These are phyloP conservation scores for Pseudocercospora musae DNA, from an alignment of 2,329 filamentous ascomycete genomes.

Conservation along the genomic window DNA sequence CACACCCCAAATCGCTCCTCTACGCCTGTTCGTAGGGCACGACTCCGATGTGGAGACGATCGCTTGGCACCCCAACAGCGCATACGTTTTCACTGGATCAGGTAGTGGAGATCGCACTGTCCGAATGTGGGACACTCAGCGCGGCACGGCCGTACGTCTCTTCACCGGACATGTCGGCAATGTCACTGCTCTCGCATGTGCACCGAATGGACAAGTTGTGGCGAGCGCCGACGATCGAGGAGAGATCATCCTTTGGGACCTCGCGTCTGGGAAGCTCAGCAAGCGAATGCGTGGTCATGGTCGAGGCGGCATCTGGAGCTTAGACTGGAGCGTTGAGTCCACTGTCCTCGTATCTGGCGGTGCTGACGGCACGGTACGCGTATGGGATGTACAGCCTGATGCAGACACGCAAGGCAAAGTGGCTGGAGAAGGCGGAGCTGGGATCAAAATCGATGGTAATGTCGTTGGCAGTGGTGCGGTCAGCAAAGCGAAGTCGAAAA, in stretches of 20 bases:
- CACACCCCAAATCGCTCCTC: slow-evolving; percentile 85
- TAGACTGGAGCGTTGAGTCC: slow-evolving; percentile 91
- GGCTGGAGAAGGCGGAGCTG: slow-evolving; percentile 48
- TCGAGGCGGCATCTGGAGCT: slow-evolving; percentile 87
- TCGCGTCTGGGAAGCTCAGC: slow-evolving; percentile 77
- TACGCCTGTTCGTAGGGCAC: slow-evolving; percentile 86
- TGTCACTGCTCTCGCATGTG: slow-evolving; percentile 79
- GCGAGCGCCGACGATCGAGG: slow-evolving; percentile 86
- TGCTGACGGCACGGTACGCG: slow-evolving; percentile 84
- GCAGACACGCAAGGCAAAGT: slow-evolving; percentile 45
- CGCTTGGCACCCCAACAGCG: slow-evolving; percentile 91
- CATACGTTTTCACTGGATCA: slow-evolving; percentile 89
- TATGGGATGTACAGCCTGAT: slow-evolving; percentile 80
- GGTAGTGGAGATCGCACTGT: slow-evolving; percentile 76
- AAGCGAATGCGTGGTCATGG: slow-evolving; percentile 94
- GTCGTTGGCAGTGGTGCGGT: slow-evolving; percentile 31
- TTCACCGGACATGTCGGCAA: slow-evolving; percentile 90
- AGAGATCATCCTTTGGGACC: slow-evolving; percentile 91
- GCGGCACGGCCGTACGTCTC: slow-evolving; percentile 81
- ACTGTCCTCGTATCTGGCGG: slow-evolving; percentile 86
- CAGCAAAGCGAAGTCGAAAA: slow-evolving; percentile 66
- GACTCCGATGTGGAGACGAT: slow-evolving; percentile 88
- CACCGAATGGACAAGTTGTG: slow-evolving; percentile 83
- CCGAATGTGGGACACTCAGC: slow-evolving; percentile 94
- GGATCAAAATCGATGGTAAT: slow-evolving; percentile 50